A percentile compares a stretch with the other conserved stretches of the same genome.
Evolutionary conservation across 768 basidiomycete genomes (phyloP).

Genomic region (Boletus rufocinnamomeus): DNA sequence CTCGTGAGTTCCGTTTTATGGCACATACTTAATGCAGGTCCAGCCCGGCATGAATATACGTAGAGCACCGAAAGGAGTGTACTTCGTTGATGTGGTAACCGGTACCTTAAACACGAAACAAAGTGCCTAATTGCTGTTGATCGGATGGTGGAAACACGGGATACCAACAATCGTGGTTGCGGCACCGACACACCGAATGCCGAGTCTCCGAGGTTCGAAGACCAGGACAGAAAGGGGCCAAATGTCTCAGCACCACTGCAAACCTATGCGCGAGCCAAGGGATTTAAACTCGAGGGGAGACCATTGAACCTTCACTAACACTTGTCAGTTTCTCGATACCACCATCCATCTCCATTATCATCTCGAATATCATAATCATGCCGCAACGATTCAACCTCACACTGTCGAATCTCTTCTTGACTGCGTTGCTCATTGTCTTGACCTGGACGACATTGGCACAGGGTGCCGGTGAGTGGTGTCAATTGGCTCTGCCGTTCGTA

Average conservation of each 20-base stretch:
- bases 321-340: neutral
- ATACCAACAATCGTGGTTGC: neutral
- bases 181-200: neutral
- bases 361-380: conserved; percentile 2
- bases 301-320: neutral
- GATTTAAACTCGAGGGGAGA: conserved; percentile 9
- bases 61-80: neutral
- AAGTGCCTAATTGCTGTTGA: neutral
- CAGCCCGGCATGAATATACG: too few relatives aligned
- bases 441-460: conserved; percentile 8
- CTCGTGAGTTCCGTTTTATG: too few relatives aligned
- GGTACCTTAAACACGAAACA: neutral
- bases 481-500: neutral
- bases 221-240: neutral
- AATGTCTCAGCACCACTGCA: neutral
- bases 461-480: conserved; percentile 9
- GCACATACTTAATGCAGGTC: neutral
- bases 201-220: neutral
- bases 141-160: neutral
- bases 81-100: neutral
- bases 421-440: conserved; percentile 2
- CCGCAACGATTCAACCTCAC: neutral
- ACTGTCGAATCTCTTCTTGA: neutral
- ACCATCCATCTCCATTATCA: neutral
- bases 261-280: conserved; percentile 6